Conservation (phyloP, 768 basidiomycete species). For the Vararia minispora region DNA sequence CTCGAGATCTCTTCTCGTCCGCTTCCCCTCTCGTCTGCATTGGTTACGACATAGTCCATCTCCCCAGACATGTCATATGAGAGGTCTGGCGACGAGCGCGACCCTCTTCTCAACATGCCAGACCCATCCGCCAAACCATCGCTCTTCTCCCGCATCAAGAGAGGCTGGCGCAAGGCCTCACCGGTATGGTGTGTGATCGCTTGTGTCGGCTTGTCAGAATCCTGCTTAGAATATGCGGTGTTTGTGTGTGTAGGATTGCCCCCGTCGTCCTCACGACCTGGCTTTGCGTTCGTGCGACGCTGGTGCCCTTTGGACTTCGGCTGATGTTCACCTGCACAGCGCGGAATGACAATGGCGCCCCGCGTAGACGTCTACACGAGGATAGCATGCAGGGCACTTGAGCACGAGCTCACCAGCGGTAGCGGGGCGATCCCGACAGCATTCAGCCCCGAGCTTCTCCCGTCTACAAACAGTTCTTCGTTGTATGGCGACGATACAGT, state of each 20-base stretch:
- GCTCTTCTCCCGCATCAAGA: background rate
- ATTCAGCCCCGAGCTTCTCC: background rate
- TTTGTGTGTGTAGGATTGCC: constrained; percentile 9
- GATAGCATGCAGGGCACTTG: constrained; percentile 12
- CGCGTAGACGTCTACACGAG: constrained; percentile 14
- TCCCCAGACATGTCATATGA: too few relatives aligned
- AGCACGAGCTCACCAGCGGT: constrained; percentile 1
- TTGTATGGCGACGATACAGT: background rate
- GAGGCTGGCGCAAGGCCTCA: constrained; percentile 8
- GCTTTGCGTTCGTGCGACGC: constrained; percentile 8
- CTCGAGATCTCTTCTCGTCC: too few relatives aligned
- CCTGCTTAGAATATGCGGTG: background rate
- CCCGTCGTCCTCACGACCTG: constrained; percentile 12
- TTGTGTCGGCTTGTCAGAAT: background rate
- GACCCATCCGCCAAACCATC: background rate
- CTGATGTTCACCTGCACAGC: constrained; percentile 2
- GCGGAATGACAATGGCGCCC: constrained; percentile 13
- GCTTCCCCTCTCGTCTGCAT: too few relatives aligned
- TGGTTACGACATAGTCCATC: too few relatives aligned
- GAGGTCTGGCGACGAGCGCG: constrained; percentile 7
- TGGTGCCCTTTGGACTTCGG: background rate
- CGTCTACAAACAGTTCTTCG: background rate
- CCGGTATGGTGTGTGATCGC: constrained; percentile 5
- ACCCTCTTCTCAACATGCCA: constrained; percentile 10
- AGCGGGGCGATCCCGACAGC: background rate